Evolutionary conservation across 176 grass and related monocot genomes (phyloP), one percentile per base, ranked within the genome.

Genomic region (Paspalum vaginatum): DNA sequence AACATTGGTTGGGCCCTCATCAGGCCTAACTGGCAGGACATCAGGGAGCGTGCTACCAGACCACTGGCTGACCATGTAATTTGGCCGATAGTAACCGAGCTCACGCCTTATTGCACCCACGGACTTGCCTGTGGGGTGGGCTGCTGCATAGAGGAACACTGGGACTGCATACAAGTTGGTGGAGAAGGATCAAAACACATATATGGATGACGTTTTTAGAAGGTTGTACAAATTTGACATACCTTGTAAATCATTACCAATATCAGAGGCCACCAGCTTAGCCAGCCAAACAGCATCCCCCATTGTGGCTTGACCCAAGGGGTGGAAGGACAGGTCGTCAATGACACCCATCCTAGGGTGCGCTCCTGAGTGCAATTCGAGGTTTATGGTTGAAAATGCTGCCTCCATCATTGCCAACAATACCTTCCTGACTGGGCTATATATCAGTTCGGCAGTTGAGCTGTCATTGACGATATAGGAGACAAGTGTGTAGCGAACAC

Each of bases 251-350:
- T 72, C 66, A 68, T 91, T 83, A 20, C 86, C 89, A 46, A 91
- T 79, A 63, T 84, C 76, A 40, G 83, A 79, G 6, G 89, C 92
- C 9, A 94, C 76, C 9, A 77, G 62, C 78, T 77, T 85, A 68
- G 89, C 80, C 48, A 91, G 69, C 54, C 65, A 65, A 60, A 89
- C 80, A 45, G 83, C 89, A 45, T 74, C 71, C 48, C 91, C 92
- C 80, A 87, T 51, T 21, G 89, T 88, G n/a, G 83, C 79, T 73
- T 68, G 65, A 52, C 60, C 74, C 70, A 94, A 47, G 11, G 92
- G 89, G 71, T 94, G 86, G 78, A 94, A 91, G n/a, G 89, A 91
- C 0, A 87, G 66, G 70, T 93, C 88, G 58, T 93, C 91, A 14
- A 86, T 50, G 22, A 93, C 91, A 15, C 91, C 91, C 0, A 93